Evolutionary conservation across 108 stramenopile species (phyloP), one percentile per base, ranked within the genome.

Genomic region (Stephanodiscus triporus): DNA sequence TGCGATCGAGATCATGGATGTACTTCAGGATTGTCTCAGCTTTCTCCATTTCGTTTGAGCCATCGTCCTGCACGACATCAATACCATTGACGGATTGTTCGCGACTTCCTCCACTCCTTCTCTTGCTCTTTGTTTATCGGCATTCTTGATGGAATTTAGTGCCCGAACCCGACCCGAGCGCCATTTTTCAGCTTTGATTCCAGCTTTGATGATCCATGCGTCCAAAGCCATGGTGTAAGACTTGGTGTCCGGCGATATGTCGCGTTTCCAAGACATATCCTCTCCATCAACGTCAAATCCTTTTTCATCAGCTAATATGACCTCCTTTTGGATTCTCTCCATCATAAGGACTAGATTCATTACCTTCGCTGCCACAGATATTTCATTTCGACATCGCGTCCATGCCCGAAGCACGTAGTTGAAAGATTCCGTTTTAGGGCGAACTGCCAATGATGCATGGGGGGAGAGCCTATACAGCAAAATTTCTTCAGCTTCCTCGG

Each of bases 151-250:
- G n/a, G 36, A 20, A 27, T 50, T 65, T 2, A 64, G 30, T 23
- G 19, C 13, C 50, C 26, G 16, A 24, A 70, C 34, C 36, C 73
- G 66, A 68, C 49, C 48, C 6, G 65, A 68, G 27, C 67, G 66
- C 68, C 69, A 69, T 16, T 47, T 42, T 6, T 67, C 49, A 2
- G 88, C 85, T 66, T 87, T 89, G 14, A 66, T 26, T n/a, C 85
- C 87, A 7, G 88, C 89, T 23, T 56, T 71, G 8, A 70, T 77
- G 10, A 81, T 72, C 66, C 87, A 70, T 22, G 84, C 76, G 66
- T 91, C 89, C 72, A 94, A 86, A 6, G 82, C 87, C 88, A 94
- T 88, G 49, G 71, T 65, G 57, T 91, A 94, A 7, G 89, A 86
- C 37, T 87, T 86, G 9, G 84, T 83, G 57, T 91, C 80, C 6